Percentiles rank a stretch among this genome's conserved stretches.
Evolutionary conservation across 345 rosid genomes (phyloP).

Genomic region (Schrenkiella parvula): DNA sequence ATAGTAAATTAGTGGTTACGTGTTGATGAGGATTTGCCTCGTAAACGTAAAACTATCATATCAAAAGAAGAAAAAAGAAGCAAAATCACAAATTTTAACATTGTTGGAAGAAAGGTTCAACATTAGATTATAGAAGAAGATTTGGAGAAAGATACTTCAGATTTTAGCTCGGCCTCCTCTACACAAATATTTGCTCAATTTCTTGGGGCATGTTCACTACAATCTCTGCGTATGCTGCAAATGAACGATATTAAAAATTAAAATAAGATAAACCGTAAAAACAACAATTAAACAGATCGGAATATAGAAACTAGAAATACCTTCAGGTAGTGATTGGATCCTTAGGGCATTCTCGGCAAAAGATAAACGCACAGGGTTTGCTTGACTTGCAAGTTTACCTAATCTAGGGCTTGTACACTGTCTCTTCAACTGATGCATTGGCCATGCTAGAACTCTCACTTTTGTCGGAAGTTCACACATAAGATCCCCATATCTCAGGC

Average conservation of each 20-base stretch:
- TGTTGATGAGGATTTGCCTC: no score
- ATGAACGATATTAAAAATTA: background rate
- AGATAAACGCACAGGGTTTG: constrained; percentile 58
- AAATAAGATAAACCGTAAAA: background rate
- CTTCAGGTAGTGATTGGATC: constrained; percentile 85
- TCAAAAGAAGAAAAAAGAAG: no score
- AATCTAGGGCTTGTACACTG: constrained; percentile 33
- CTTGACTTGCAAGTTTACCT: constrained; percentile 34
- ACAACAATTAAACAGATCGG: background rate
- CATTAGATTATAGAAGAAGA: background rate
- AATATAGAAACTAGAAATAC: constrained; percentile 32
- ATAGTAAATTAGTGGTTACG: background rate
- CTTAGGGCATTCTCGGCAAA: constrained; percentile 88
- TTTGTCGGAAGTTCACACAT: constrained; percentile 70
- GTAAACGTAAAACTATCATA: no score
- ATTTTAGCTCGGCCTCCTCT: constrained; percentile 32
- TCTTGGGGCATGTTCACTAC: constrained; percentile 67
- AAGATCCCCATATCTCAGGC: constrained; percentile 81
- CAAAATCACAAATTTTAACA: no score
- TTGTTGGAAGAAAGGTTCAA: background rate
- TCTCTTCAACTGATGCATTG: constrained; percentile 47
- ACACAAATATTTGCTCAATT: constrained; percentile 52
- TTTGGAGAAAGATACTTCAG: constrained; percentile 7
- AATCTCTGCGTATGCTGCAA: constrained; percentile 88
- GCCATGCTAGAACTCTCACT: constrained; percentile 80